Base-by-base conservation (phyloP, 768 basidiomycete genomes). In the Rhizopogon vinicolor region DNA sequence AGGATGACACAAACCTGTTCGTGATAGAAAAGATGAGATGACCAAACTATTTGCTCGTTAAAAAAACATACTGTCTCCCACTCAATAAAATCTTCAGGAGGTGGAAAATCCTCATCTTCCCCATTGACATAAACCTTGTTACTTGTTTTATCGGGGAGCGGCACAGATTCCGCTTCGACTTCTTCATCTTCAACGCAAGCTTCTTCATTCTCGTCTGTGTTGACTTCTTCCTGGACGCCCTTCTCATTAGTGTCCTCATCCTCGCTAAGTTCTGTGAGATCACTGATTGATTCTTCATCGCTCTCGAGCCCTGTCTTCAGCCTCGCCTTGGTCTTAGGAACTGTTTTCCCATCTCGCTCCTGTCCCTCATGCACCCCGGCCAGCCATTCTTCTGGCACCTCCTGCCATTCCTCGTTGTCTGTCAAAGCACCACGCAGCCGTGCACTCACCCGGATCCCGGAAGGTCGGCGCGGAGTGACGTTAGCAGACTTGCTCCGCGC, bases 51-150 rank as follows among this genome's bases (percentile, higher is more conserved):
- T 39, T 7, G 5, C n/a, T 44, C 41, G 37, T 37, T 9, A 9
- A 50, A 41, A 51, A 35, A 43, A 75, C 84, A 63, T 56, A 93
- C 94, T 63, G 89, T 89, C 75, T 96, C 91, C 94, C 95, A 98
- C 69, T 96, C 93, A 41, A 91, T 68, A 62, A 90, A 90, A 46
- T 79, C 79, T 1, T 75, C 74, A 5, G 78, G 79, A 19, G 71
- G 52, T 9, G 56, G 51, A 28, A 19, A 8, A 41, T 50, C 53
- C 5, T 52, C 35, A 7, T 43, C 55, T 35, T 54, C 60, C 39
- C 59, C 59, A 33, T 19, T 51, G 14, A 19, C n/a, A 37, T 16
- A 18, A 13, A 31, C 25, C 37, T 39, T 44, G 40, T 48, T 44
- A 9, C 56, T 45, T 3, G 46, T 6, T 49, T 49, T 49, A 37